Evolutionary conservation across 1,284 basidiomycete genomes (phyloP), one percentile per base, ranked within the genome.

Genomic region (Ustilago crameri): DNA sequence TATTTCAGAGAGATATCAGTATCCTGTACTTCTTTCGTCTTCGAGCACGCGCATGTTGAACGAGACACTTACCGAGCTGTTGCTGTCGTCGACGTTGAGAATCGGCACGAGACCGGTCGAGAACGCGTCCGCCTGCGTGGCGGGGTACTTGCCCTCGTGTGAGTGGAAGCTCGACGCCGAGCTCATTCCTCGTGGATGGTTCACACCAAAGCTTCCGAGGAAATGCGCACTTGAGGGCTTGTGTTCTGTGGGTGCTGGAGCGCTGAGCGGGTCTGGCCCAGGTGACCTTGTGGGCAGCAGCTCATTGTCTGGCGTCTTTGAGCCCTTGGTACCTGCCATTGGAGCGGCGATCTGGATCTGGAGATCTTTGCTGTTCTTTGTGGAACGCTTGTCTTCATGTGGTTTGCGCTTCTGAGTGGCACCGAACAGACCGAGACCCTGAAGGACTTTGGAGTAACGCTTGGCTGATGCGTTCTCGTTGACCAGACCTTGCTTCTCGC

Each of bases 21-120:
- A 9, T 40, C 38, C 18, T 18, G 38, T 17, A 17, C n/a, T 18
- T 9, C 15, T 12, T 3, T 8, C 15, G 12, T 35, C 14, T 35
- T 14, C 3, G 34, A 35, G 34, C 34, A 3, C 17, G 38, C 9
- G 12, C 17, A 17, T 40, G 15, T 38, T 20, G 18, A 40, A 20
- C 17, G 17, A 40, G 8, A 18, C 7, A 40, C 38, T 40, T 40
- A 42, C 20, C 7, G 65, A 68, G 51, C 58, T 53, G 18, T 40
- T 44, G 17, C 50, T 52, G 26, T 57, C 58, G 20, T 68, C 38
- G 34, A 61, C 35, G 58, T 61, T 61, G 22, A 68, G 47, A 9
- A 68, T 50, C 5, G 65, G 65, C 0, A 68, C 65, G n/a, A 68
- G 58, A 14, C 65, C 58, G 18, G 20, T 42, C 5, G 58, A 61